These are phyloP conservation scores for Metarhizium brunneum DNA, from an alignment of 2,329 filamentous ascomycete genomes.

Conservation along the genomic window DNA sequence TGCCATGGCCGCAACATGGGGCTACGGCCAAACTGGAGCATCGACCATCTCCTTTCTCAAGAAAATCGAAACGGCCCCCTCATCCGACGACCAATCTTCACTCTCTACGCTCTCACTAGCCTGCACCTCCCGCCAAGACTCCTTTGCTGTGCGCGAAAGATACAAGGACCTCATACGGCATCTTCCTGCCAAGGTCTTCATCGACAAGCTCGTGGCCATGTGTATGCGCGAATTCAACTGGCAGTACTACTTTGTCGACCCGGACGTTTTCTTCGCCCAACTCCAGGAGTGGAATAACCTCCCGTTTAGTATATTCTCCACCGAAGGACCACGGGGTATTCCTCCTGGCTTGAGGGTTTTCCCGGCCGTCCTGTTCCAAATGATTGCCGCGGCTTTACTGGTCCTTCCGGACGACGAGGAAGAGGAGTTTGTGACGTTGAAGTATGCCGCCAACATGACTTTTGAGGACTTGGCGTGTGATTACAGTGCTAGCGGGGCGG, in stretches of 20 bases:
- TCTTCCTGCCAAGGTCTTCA: constrained; percentile 43
- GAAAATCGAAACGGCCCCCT: constrained; percentile 38
- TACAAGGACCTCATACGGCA: constrained; percentile 51
- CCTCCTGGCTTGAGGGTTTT: constrained; percentile 44
- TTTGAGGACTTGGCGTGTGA: constrained; percentile 52
- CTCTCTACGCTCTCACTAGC: constrained; percentile 12
- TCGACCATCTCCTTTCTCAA: constrained; percentile 46
- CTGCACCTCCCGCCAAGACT: constrained; percentile 6
- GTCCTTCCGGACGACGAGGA: constrained; percentile 39
- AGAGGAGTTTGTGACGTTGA: constrained; percentile 42
- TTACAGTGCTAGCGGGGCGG: constrained; percentile 49
- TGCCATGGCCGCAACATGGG: constrained; percentile 39
- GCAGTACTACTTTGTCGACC: constrained; percentile 48
- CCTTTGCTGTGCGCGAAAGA: constrained; percentile 37
- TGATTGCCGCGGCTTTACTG: constrained; percentile 45
- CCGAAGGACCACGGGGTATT: constrained; percentile 40
- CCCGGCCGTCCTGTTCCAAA: constrained; percentile 50
- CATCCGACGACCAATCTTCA: constrained; percentile 18
- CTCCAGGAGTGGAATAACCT: constrained; percentile 45
- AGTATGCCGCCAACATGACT: constrained; percentile 49
- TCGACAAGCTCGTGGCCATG: constrained; percentile 43
- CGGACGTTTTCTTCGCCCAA: constrained; percentile 39
- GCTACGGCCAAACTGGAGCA: constrained; percentile 41
- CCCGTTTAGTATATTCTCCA: constrained; percentile 40
- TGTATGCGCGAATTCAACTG: constrained; percentile 52